phyloP scores from a whole-genome alignment of 2,329 filamentous ascomycete genomes.

The Trichoderma hamatum region DNA sequence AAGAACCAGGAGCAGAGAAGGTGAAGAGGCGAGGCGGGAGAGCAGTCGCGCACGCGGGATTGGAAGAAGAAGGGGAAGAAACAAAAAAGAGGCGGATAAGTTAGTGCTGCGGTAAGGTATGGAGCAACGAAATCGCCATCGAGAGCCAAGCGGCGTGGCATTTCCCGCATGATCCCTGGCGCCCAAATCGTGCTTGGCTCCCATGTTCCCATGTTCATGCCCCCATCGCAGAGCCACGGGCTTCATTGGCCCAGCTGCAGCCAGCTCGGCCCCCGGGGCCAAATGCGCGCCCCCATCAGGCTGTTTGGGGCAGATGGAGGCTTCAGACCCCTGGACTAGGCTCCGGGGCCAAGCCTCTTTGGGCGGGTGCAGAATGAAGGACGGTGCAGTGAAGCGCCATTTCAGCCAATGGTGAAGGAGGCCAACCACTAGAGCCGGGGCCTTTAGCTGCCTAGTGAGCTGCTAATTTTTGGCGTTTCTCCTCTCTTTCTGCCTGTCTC shows the following conservation, averaged over 20 bases:
- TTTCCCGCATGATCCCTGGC: conserved; percentile 4
- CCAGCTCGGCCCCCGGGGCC: background rate
- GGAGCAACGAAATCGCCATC: conserved; percentile 1
- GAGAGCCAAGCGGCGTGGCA: background rate
- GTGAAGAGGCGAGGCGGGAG: conserved; percentile 8
- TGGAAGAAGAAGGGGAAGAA: background rate
- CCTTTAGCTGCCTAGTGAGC: background rate
- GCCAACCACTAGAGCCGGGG: background rate
- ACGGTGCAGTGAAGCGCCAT: conserved; percentile 16
- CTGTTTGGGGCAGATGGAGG: background rate
- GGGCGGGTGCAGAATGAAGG: conserved; percentile 25
- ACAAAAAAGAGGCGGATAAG: background rate
- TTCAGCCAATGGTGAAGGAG: conserved; percentile 10
- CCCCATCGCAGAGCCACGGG: background rate
- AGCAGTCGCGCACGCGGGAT: background rate
- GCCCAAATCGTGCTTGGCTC: background rate
- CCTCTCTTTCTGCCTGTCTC: background rate
- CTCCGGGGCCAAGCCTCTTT: conserved; percentile 21
- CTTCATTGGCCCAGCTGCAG: conserved; percentile 1
- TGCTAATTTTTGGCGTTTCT: background rate
- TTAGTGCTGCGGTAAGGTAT: background rate
- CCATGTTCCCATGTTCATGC: conserved; percentile 3
- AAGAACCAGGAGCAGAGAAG: conserved; percentile 6
- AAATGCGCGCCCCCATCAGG: background rate
- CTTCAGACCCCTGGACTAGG: conserved; percentile 26